Evolutionary conservation across 2,329 filamentous ascomycete genomes (phyloP).

Genomic region (Apiospora arundinis): DNA sequence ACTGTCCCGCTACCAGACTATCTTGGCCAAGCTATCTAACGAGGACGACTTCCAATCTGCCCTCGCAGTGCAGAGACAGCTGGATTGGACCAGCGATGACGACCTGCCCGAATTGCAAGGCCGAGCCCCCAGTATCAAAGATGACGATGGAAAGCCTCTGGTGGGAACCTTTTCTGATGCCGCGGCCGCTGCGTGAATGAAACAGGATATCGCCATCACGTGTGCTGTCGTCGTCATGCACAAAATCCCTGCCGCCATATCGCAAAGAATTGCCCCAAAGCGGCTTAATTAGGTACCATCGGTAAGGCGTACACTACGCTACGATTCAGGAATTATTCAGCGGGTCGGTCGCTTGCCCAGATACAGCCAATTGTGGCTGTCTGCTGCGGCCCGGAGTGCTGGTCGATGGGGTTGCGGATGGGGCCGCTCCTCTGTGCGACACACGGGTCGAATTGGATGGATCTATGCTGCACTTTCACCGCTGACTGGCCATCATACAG

Average conservation of each 20-base stretch:
- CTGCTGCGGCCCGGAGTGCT: slow-evolving; percentile 11
- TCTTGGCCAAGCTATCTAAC: slow-evolving; percentile 63
- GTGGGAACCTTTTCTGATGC: slow-evolving; percentile 68
- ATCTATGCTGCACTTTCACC: slow-evolving; percentile 25
- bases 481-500: slow-evolving; percentile 24
- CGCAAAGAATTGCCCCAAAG: slow-evolving; percentile 3
- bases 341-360: not conserved
- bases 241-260: not conserved
- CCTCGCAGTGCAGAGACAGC: slow-evolving; percentile 48
- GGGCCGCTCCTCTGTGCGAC: slow-evolving; percentile 27
- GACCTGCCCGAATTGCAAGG: slow-evolving; percentile 48
- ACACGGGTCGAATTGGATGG: slow-evolving; percentile 30
- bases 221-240: slow-evolving; percentile 8
- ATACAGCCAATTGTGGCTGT: slow-evolving; percentile 12
- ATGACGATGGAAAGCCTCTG: slow-evolving; percentile 51
- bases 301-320: not conserved
- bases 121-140: slow-evolving; percentile 46
- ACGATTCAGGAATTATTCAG: slow-evolving; percentile 1
- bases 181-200: slow-evolving; percentile 47
- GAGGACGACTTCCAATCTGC: slow-evolving; percentile 47
- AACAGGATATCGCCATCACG: not conserved
- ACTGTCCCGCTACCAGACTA: slow-evolving; percentile 64
- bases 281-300: slow-evolving; percentile 11
- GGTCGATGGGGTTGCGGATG: slow-evolving; percentile 13
- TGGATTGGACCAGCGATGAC: slow-evolving; percentile 62